Evolutionary conservation across 2,329 filamentous ascomycete genomes (phyloP).

Genomic region (Geosmithia flava): DNA sequence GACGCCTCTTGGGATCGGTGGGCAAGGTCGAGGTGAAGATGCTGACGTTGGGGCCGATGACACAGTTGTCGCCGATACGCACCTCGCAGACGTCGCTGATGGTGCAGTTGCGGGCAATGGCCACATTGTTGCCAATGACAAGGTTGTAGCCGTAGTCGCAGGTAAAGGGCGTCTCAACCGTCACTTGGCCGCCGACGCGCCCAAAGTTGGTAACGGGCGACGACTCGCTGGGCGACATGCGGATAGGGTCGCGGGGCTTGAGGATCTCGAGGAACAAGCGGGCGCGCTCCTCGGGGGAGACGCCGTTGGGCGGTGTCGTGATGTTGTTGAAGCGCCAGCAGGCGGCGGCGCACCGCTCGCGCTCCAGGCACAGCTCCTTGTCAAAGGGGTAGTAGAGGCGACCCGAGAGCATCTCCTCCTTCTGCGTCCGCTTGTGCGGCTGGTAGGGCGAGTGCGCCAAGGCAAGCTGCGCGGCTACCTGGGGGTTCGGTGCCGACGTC

Average conservation of each 20-base stretch:
- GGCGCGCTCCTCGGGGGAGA: slow-evolving; percentile 55
- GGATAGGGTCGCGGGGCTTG: slow-evolving; percentile 44
- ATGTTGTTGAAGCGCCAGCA: slow-evolving; percentile 76
- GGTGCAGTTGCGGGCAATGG: slow-evolving; percentile 71
- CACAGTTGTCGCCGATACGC: slow-evolving; percentile 63
- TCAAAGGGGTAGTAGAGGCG: slow-evolving; percentile 71
- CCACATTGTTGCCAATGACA: slow-evolving; percentile 70
- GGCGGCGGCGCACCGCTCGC: slow-evolving; percentile 71
- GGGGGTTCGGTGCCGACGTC: slow-evolving; percentile 25
- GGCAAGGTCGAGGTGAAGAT: slow-evolving; percentile 67
- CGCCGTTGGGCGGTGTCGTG: slow-evolving; percentile 61
- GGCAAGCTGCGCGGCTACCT: slow-evolving; percentile 46
- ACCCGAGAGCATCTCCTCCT: slow-evolving; percentile 80
- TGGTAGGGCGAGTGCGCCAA: slow-evolving; percentile 42
- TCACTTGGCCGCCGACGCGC: slow-evolving; percentile 59
- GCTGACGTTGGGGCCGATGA: slow-evolving; percentile 75
- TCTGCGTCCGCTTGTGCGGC: slow-evolving; percentile 48
- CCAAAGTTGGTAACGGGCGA: slow-evolving; percentile 42
- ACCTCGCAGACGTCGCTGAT: slow-evolving; percentile 81
- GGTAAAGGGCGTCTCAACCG: slow-evolving; percentile 77
- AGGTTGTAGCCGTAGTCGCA: slow-evolving; percentile 98
- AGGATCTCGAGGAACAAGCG: slow-evolving; percentile 63
- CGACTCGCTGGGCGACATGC: slow-evolving; percentile 41
- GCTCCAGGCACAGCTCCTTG: slow-evolving; percentile 65
- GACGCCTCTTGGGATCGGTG: slow-evolving; percentile 59